Evolutionary conservation across 768 basidiomycete genomes (phyloP).

Genomic region (Holtermannia corniformis): DNA sequence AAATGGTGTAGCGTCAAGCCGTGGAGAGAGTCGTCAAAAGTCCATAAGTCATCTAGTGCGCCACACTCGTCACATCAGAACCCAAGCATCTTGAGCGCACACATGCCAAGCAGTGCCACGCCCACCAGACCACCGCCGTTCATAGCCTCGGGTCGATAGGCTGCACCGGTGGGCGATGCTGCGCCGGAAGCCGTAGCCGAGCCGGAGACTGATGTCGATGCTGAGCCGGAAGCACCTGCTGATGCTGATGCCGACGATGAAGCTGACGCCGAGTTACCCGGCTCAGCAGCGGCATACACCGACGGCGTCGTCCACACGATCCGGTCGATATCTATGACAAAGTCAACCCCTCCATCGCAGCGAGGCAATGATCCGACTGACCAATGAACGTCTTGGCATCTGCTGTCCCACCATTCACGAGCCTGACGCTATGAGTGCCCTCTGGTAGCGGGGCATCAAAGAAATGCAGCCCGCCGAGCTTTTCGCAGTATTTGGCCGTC

Average conservation of each 20-base stretch:
- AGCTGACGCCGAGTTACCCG: too few relatives aligned
- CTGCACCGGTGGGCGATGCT: neutral
- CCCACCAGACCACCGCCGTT: neutral
- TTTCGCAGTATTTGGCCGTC: constrained; percentile 34
- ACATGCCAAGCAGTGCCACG: neutral
- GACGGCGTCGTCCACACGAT: constrained; percentile 17
- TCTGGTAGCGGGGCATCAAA: constrained; percentile 17
- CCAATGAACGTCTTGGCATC: constrained; percentile 29
- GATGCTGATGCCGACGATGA: neutral
- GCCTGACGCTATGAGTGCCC: constrained; percentile 23
- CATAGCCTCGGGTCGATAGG: neutral
- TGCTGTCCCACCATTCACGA: constrained; percentile 27
- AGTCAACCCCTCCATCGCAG: neutral
- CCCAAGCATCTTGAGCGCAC: neutral
- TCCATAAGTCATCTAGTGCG: too few relatives aligned
- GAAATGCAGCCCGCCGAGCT: constrained; percentile 32
- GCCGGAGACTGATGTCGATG: neutral
- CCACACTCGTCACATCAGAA: neutral
- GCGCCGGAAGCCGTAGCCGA: neutral
- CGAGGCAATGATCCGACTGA: constrained; percentile 5
- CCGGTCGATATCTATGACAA: constrained; percentile 14
- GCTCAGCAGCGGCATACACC: constrained; percentile 10
- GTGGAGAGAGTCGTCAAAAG: too few relatives aligned
- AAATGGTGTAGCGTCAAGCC: too few relatives aligned
- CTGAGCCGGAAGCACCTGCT: neutral